Percentiles rank a stretch among this genome's conserved stretches.
phyloP scores from a whole-genome alignment of 129 eudicot species.

The Artemisia tridentata region DNA sequence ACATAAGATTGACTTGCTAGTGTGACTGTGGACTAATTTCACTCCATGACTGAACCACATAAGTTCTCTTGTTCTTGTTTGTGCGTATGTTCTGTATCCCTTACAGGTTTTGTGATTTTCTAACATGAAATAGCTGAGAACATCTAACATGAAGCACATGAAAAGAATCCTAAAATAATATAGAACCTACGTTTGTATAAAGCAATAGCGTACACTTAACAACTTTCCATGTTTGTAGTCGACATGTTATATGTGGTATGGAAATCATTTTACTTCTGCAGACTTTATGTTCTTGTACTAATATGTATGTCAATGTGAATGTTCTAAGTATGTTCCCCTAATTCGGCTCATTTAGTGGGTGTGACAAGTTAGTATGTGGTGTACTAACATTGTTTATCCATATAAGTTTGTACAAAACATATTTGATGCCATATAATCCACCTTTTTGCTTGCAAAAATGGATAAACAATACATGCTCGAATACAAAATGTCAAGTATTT shows the following conservation, averaged over 20 bases:
- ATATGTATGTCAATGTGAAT: not conserved
- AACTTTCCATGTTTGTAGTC: too few relatives aligned
- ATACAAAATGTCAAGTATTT: not conserved
- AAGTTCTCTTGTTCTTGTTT: not conserved
- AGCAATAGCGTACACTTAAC: too few relatives aligned
- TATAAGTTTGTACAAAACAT: not conserved
- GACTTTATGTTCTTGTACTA: too few relatives aligned
- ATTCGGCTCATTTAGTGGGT: not conserved
- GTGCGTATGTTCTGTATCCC: not conserved
- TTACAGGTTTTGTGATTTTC: not conserved
- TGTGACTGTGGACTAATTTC: not conserved
- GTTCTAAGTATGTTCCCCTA: not conserved
- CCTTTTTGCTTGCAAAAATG: not conserved
- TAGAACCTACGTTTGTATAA: too few relatives aligned
- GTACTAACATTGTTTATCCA: not conserved
- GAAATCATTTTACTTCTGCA: too few relatives aligned
- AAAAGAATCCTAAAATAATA: too few relatives aligned
- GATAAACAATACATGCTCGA: not conserved
- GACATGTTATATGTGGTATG: too few relatives aligned
- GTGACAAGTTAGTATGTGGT: not conserved
- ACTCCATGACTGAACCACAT: not conserved
- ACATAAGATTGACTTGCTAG: too few relatives aligned
- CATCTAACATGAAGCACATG: too few relatives aligned
- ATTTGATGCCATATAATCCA: not conserved
- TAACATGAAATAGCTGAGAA: not conserved